Conservation (phyloP, 192 early-diverging fungal species). For the Coemansia sp. region DNA sequence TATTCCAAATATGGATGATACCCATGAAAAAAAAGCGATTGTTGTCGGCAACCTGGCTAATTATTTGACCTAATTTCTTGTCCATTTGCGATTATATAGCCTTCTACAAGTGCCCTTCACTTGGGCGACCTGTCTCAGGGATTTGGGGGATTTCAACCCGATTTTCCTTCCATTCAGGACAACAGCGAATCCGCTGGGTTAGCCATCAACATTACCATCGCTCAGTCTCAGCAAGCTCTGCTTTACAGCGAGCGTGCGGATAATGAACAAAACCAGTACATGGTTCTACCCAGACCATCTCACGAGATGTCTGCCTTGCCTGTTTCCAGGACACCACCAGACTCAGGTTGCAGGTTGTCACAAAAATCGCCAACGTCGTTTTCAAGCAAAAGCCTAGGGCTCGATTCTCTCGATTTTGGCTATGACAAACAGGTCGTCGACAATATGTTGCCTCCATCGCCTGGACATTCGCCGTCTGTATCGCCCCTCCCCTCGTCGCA, state of each 20-base stretch:
- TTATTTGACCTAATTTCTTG: neutral
- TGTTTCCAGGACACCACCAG: conserved; percentile 14
- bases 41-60: neutral
- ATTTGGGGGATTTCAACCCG: neutral
- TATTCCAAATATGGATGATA: conserved; percentile 12
- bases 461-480: neutral
- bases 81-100: neutral
- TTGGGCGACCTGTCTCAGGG: neutral
- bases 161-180: neutral
- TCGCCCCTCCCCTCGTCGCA: conserved; percentile 11
- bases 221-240: neutral
- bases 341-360: conserved; percentile 2
- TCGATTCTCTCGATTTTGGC: conserved; percentile 39
- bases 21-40: neutral
- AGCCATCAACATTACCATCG: neutral
- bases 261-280: neutral
- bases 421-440: conserved; percentile 28
- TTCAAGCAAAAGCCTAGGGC: conserved; percentile 47
- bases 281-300: conserved; percentile 7
- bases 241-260: neutral
- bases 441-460: conserved; percentile 26
- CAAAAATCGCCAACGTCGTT: conserved; percentile 27
- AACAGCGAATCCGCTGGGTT: neutral
- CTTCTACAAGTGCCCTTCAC: neutral
- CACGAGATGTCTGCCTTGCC: neutral